Evolutionary conservation across 2,329 filamentous ascomycete species (phyloP).

Genomic region (Ophiostoma sp.): DNA sequence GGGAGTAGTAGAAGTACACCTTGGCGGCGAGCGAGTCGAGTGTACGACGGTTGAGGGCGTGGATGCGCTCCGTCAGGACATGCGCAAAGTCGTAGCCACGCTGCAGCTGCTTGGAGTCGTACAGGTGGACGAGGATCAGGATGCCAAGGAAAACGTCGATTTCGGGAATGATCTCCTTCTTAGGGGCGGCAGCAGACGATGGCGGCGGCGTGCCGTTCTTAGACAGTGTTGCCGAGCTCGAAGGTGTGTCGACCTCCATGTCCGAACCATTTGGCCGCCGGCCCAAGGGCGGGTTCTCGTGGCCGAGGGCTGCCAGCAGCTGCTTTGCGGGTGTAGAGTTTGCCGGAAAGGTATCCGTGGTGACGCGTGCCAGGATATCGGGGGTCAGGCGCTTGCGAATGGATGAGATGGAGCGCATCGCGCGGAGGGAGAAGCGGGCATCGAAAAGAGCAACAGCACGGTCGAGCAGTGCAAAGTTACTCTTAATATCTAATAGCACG

Average conservation of each 20-base stretch:
- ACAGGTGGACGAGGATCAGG: slow-evolving; percentile 81
- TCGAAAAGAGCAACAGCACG: slow-evolving; percentile 92
- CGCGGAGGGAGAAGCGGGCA: slow-evolving; percentile 89
- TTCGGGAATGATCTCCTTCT: slow-evolving; percentile 77
- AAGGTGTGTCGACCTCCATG: slow-evolving; percentile 70
- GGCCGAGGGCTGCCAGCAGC: slow-evolving; percentile 69
- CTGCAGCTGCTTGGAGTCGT: slow-evolving; percentile 79
- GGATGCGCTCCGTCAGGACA: slow-evolving; percentile 79
- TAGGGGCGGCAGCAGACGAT: slow-evolving; percentile 48
- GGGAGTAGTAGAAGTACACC: slow-evolving; percentile 96
- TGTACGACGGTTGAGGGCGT: slow-evolving; percentile 87
- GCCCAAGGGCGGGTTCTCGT: slow-evolving; percentile 64
- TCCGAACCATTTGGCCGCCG: slow-evolving; percentile 57
- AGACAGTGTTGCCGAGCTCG: slow-evolving; percentile 26
- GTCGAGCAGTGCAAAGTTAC: slow-evolving; percentile 88
- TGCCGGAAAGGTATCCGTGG: slow-evolving; percentile 75
- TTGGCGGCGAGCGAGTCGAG: slow-evolving; percentile 91
- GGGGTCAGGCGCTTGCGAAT: slow-evolving; percentile 87
- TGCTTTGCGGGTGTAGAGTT: slow-evolving; percentile 59
- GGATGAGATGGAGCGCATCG: slow-evolving; percentile 91
- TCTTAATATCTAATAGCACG: slow-evolving; percentile 76
- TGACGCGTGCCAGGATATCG: slow-evolving; percentile 76
- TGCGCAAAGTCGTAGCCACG: slow-evolving; percentile 82
- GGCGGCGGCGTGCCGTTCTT: slow-evolving; percentile 47
- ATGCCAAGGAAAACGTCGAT: slow-evolving; percentile 88